Evolutionary conservation across 495 filamentous ascomycete genomes (phyloP).

Genomic region (Pyrenopolyporus hunteri): DNA sequence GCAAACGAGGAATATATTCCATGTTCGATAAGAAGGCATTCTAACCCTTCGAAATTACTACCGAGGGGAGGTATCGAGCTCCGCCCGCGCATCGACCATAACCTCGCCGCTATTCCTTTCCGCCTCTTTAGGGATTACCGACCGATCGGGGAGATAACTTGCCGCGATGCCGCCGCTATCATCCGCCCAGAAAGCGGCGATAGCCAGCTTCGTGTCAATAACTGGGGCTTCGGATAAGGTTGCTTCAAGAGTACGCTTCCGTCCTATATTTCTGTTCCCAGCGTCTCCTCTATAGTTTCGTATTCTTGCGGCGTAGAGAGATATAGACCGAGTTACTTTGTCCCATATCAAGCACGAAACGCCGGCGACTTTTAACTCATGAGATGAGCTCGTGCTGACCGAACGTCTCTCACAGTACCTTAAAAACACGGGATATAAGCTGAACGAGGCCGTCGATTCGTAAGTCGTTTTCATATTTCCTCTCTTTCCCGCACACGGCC

Average conservation of each 20-base stretch:
- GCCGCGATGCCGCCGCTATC: slow-evolving; percentile 53
- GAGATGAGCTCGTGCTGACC: slow-evolving; percentile 26
- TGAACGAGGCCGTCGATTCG: slow-evolving; percentile 59
- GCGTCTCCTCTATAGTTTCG: not conserved
- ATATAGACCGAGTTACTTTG: not conserved
- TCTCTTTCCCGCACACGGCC: slow-evolving; percentile 3
- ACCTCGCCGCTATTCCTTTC: not conserved
- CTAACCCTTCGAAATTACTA: no score
- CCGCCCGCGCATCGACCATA: not conserved
- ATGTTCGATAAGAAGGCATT: no score
- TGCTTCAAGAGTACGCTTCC: slow-evolving; percentile 52
- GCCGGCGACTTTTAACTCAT: not conserved
- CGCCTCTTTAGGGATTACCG: not conserved
- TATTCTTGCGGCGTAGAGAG: not conserved
- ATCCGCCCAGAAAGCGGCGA: slow-evolving; percentile 56
- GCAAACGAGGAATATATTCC: no score
- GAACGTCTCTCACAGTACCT: slow-evolving; percentile 42
- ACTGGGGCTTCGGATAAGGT: slow-evolving; percentile 59
- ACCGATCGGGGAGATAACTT: not conserved
- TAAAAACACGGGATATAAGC: slow-evolving; percentile 50
- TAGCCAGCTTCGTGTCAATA: slow-evolving; percentile 58
- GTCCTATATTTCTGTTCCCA: slow-evolving; percentile 31
- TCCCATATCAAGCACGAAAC: not conserved
- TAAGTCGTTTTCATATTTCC: slow-evolving; percentile 44
- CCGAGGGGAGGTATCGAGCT: no score